Conservation (phyloP, 2,329 filamentous ascomycete species). For the Colletotrichum navitas region DNA sequence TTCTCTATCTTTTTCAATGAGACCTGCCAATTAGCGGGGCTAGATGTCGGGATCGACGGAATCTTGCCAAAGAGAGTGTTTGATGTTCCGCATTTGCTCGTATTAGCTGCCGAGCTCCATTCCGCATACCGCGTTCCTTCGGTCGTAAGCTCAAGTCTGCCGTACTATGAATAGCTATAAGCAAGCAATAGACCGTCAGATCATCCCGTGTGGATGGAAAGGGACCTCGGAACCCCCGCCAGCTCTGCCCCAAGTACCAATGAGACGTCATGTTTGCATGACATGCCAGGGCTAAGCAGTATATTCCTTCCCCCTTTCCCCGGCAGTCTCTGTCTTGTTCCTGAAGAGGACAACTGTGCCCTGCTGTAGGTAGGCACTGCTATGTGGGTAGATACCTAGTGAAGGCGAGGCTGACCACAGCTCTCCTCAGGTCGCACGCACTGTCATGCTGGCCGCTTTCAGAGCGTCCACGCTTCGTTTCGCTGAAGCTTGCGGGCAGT, state of each 20-base stretch:
- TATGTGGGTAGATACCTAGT: neutral
- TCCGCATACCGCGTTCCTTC: neutral
- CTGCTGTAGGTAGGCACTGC: neutral
- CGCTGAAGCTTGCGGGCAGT: neutral
- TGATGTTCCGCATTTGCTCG: neutral
- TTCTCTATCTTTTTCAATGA: neutral
- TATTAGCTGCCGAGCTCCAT: neutral
- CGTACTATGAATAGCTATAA: slow-evolving; percentile 17
- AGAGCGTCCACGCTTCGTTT: neutral
- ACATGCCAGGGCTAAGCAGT: slow-evolving; percentile 9
- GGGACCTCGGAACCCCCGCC: slow-evolving; percentile 7
- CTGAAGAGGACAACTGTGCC: neutral
- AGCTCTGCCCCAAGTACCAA: slow-evolving; percentile 8
- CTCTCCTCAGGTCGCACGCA: neutral
- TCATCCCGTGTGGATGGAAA: slow-evolving; percentile 16
- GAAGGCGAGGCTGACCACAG: neutral
- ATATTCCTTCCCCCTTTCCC: neutral
- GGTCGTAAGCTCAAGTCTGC: neutral
- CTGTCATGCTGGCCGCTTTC: neutral
- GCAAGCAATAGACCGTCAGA: slow-evolving; percentile 1
- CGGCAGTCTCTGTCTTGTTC: neutral
- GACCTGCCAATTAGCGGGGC: neutral
- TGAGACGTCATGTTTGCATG: neutral
- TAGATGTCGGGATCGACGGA: neutral
- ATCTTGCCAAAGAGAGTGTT: neutral